A percentile compares a stretch with the other conserved stretches of the same genome.
Evolutionary conservation across 306 rosid species (phyloP).

Genomic region (Clitoria ternatea): DNA sequence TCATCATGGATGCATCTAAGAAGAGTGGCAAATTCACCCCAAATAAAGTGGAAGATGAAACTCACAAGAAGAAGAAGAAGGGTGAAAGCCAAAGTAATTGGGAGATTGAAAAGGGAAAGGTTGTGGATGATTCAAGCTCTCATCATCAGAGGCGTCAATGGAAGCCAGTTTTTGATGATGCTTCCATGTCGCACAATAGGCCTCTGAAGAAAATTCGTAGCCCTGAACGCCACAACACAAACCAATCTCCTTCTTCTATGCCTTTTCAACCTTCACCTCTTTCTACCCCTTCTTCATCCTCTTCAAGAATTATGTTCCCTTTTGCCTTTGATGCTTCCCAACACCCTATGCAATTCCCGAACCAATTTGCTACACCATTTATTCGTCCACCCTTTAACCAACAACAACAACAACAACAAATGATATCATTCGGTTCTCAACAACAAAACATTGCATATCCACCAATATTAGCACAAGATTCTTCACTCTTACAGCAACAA

Average conservation of each 20-base stretch:
- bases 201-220: slow-evolving; percentile 80
- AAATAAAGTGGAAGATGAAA: slow-evolving; percentile 38
- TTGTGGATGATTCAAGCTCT: slow-evolving; percentile 26
- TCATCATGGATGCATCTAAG: slow-evolving; percentile 47
- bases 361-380: slow-evolving; percentile 38
- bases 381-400: slow-evolving; percentile 30
- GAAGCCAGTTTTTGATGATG: slow-evolving; percentile 57
- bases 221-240: slow-evolving; percentile 42
- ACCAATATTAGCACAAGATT: slow-evolving; percentile 25
- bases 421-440: slow-evolving; percentile 52
- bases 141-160: slow-evolving; percentile 45
- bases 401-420: slow-evolving; percentile 34
- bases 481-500: not conserved
- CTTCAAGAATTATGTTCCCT: slow-evolving; percentile 67
- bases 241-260: slow-evolving; percentile 19
- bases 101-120: slow-evolving; percentile 43
- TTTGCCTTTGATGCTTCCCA: slow-evolving; percentile 55
- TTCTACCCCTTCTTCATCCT: slow-evolving; percentile 5
- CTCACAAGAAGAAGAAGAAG: not conserved
- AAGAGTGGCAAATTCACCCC: slow-evolving; percentile 53
- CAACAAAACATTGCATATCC: slow-evolving; percentile 43
- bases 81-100: slow-evolving; percentile 34
- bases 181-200: slow-evolving; percentile 46
- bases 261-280: slow-evolving; percentile 4
- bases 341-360: slow-evolving; percentile 36